These are phyloP conservation scores for Beauveria brongniartii DNA, from an alignment of 2,329 filamentous ascomycete genomes.

Conservation along the genomic window DNA sequence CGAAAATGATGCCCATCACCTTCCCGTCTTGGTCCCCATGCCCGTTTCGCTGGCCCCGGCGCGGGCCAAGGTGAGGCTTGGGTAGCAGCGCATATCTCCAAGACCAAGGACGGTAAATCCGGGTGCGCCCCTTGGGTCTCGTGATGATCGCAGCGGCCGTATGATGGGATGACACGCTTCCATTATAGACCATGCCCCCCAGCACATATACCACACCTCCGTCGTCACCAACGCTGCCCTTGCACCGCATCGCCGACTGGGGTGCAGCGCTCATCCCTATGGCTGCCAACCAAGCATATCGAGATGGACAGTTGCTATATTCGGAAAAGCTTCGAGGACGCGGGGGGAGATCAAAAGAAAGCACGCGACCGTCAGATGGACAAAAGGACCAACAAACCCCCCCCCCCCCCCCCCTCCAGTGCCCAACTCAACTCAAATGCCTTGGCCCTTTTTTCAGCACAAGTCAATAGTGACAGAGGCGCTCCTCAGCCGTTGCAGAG, in stretches of 20 bases:
- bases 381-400: background rate
- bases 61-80: background rate
- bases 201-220: background rate
- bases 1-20: background rate
- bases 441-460: background rate
- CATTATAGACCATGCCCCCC: background rate
- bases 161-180: background rate
- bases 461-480: background rate
- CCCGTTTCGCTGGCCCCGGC: background rate
- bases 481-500: background rate
- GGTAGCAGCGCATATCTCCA: background rate
- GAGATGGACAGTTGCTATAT: conserved; percentile 4
- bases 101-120: background rate
- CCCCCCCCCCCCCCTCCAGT: too few species aligned
- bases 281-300: conserved; percentile 1
- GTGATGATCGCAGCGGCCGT: background rate
- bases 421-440: background rate
- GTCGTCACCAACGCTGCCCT: background rate
- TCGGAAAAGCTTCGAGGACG: background rate
- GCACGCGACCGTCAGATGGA: background rate
- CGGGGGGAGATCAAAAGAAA: background rate
- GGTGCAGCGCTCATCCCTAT: background rate
- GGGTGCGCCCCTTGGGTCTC: background rate
- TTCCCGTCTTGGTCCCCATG: background rate
- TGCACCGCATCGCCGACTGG: conserved; percentile 2